Evolutionary conservation across 495 filamentous ascomycete genomes (phyloP).

Genomic region (Margaritispora aquatica): DNA sequence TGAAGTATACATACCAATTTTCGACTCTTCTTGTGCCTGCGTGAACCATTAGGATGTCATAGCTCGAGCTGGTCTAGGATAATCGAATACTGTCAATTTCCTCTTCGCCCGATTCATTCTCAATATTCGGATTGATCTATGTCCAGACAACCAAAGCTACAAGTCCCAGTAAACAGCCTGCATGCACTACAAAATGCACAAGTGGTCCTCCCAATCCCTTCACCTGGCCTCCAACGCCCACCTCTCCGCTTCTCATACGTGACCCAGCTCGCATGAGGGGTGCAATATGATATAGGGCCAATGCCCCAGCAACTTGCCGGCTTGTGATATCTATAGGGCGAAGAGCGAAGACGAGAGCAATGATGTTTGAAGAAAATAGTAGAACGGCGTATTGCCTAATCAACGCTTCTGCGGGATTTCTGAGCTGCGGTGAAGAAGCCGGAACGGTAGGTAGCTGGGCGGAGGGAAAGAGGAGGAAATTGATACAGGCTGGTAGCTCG

Average conservation of each 20-base stretch:
- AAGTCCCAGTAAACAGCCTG: conserved; percentile 7
- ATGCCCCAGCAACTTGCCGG: conserved; percentile 23
- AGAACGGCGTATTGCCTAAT: conserved; percentile 33
- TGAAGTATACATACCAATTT: too few species aligned
- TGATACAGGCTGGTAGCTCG: conserved; percentile 29
- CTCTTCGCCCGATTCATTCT: too few species aligned
- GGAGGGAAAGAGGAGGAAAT: conserved; percentile 28
- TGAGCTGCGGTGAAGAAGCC: conserved; percentile 18
- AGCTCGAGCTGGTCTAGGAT: too few species aligned
- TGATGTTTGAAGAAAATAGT: conserved; percentile 24
- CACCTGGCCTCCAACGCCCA: background rate
- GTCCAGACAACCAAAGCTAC: background rate
- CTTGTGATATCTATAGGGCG: conserved; percentile 17
- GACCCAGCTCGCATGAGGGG: conserved; percentile 24
- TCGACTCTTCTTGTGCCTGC: background rate
- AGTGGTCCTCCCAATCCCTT: conserved; percentile 18
- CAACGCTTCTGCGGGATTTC: conserved; percentile 23
- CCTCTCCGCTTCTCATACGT: conserved; percentile 5
- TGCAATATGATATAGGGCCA: conserved; percentile 31
- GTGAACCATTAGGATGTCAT: too few species aligned
- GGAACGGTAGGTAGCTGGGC: conserved; percentile 21
- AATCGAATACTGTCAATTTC: too few species aligned
- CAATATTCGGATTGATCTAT: too few species aligned
- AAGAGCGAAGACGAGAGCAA: conserved; percentile 26
- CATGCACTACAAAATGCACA: conserved; percentile 17